A percentile compares a stretch with the other conserved stretches of the same genome.
phyloP scores from a whole-genome alignment of 2,329 filamentous ascomycete genomes.

The Epichloe hybrida region DNA sequence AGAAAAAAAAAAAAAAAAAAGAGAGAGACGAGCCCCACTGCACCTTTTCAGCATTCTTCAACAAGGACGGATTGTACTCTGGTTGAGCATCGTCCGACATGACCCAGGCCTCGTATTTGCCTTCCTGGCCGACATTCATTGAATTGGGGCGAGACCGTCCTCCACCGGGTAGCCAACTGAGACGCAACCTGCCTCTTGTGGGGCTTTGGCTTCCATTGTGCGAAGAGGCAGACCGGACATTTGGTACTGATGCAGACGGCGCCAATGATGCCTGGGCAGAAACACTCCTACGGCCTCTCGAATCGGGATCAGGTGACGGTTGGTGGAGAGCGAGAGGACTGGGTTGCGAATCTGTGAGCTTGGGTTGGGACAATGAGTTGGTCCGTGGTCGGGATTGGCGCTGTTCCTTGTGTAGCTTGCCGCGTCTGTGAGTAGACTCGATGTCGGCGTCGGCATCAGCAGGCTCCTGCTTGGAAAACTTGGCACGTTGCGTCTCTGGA shows the following conservation, averaged over 20 bases:
- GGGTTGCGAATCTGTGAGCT: conserved; percentile 10
- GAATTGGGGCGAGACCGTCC: conserved; percentile 38
- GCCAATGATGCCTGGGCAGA: conserved; percentile 29
- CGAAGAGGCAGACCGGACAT: conserved; percentile 14
- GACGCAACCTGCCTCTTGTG: conserved; percentile 30
- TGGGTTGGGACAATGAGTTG: conserved; percentile 18
- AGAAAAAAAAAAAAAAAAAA: no score
- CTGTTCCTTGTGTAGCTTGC: conserved; percentile 20
- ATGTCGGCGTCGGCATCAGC: neutral
- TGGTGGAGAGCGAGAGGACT: conserved; percentile 13
- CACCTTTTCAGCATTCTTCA: conserved; percentile 44
- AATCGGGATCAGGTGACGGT: conserved; percentile 22
- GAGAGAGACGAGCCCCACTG: neutral
- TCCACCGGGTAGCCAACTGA: conserved; percentile 40
- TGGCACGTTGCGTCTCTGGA: conserved; percentile 13
- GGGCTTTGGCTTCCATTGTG: conserved; percentile 29
- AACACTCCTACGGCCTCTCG: conserved; percentile 30
- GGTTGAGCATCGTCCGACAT: conserved; percentile 35
- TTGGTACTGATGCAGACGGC: conserved; percentile 8
- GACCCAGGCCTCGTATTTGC: conserved; percentile 35
- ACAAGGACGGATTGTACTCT: conserved; percentile 41
- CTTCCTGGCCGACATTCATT: conserved; percentile 14
- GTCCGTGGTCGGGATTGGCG: conserved; percentile 16
- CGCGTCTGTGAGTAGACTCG: conserved; percentile 9
- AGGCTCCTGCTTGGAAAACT: conserved; percentile 11